Percentiles rank a stretch among this genome's conserved stretches.
These are phyloP conservation scores for Quercus variabilis DNA, from an alignment of 306 rosid genomes.

Conservation along the genomic window DNA sequence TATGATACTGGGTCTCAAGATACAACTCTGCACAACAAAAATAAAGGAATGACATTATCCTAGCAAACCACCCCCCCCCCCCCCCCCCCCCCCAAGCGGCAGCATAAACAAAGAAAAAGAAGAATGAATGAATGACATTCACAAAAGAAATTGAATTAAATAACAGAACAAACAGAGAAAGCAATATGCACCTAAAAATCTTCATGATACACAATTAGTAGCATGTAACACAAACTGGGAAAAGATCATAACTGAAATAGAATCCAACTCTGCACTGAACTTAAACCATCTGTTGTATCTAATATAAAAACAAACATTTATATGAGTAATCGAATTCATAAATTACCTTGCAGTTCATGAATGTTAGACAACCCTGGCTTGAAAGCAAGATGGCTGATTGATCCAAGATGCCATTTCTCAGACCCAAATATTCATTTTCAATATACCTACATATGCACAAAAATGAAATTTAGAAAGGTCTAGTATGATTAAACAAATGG, in stretches of 20 bases:
- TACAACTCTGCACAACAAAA: not conserved
- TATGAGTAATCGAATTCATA: constrained; percentile 8
- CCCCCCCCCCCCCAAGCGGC: no score
- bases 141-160: not conserved
- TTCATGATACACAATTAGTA: not conserved
- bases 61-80: rapidly evolving
- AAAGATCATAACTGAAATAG: constrained; percentile 15
- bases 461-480: constrained; percentile 6
- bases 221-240: constrained; percentile 12
- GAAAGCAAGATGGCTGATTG: constrained; percentile 97
- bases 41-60: no score
- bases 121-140: not conserved
- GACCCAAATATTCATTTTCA: constrained; percentile 92
- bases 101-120: not conserved
- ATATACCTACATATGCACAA: constrained; percentile 56
- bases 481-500: constrained; percentile 12
- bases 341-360: constrained; percentile 97
- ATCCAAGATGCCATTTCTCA: constrained; percentile 94
- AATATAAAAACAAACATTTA: not conserved
- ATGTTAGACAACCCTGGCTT: constrained; percentile 70
- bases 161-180: not conserved
- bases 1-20: not conserved
- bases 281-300: not conserved
- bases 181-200: not conserved
- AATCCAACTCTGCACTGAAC: constrained; percentile 11